phyloP scores from a whole-genome alignment of 164 flowering plant genomes.

The Annona squamosa region DNA sequence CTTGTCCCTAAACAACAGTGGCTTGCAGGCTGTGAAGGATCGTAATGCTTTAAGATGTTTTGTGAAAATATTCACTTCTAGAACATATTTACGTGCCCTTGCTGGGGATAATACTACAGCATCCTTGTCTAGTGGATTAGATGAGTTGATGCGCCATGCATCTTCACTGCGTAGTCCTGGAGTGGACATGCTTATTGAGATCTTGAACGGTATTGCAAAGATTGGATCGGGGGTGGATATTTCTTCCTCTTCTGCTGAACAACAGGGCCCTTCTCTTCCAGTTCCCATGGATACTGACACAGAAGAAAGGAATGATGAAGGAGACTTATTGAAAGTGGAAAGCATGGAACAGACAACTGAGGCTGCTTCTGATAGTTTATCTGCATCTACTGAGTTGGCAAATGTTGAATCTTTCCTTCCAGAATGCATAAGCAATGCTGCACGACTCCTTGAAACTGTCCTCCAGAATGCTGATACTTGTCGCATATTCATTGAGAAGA shows the following conservation, averaged over 20 bases:
- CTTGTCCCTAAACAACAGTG: constrained; percentile 72
- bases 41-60: constrained; percentile 81
- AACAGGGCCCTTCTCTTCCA: constrained; percentile 29
- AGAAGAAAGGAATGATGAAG: constrained; percentile 48
- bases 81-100: constrained; percentile 61
- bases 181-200: constrained; percentile 79
- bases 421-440: constrained; percentile 65
- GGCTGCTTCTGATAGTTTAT: constrained; percentile 40
- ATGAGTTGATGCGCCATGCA: constrained; percentile 91
- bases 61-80: constrained; percentile 81
- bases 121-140: constrained; percentile 72
- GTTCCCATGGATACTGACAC: constrained; percentile 86
- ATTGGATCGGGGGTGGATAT: constrained; percentile 58
- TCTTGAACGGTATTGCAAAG: constrained; percentile 47
- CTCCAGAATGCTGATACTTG: constrained; percentile 90
- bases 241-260: constrained; percentile 30
- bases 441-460: constrained; percentile 80
- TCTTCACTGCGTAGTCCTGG: constrained; percentile 72
- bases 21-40: constrained; percentile 86
- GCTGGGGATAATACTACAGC: constrained; percentile 56
- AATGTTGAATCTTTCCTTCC: constrained; percentile 63
- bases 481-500: constrained; percentile 83
- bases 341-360: constrained; percentile 42
- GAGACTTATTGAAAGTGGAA: constrained; percentile 39
- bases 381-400: constrained; percentile 30